Percentiles rank a stretch among this genome's conserved stretches.
phyloP scores from a whole-genome alignment of 2,329 filamentous ascomycete species.

The Aspergillus puulaauensis region DNA sequence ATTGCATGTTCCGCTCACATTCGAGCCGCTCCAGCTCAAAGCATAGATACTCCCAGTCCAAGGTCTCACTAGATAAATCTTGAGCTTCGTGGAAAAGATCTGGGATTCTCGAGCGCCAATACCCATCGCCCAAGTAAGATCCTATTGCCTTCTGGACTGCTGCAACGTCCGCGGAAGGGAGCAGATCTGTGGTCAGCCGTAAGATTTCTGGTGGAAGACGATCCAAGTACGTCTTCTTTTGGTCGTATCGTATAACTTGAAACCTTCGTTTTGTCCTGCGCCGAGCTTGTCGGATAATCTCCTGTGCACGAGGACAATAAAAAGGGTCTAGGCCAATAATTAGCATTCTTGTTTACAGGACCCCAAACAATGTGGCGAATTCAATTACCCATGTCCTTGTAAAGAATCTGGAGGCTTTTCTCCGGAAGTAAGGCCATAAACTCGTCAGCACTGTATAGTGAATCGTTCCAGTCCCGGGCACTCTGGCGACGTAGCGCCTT shows the following conservation, averaged over 20 bases:
- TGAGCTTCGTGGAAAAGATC: not conserved
- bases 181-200: not conserved
- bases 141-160: not conserved
- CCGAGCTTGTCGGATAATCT: not conserved
- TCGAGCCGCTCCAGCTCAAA: not conserved
- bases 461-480: not conserved
- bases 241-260: not conserved
- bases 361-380: not conserved
- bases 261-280: not conserved
- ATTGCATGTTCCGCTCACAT: not conserved
- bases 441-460: not conserved
- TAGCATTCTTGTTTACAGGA: not conserved
- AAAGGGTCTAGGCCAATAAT: conserved; percentile 1
- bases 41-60: conserved; percentile 4
- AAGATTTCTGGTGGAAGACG: not conserved
- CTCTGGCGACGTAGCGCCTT: not conserved
- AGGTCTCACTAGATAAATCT: not conserved
- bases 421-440: not conserved
- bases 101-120: conserved; percentile 1
- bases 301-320: not conserved
- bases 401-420: not conserved
- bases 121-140: not conserved
- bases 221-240: not conserved
- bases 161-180: not conserved
- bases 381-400: not conserved